Evolutionary conservation across 1,139 yeast genomes (phyloP), one percentile per base, ranked within the genome.

Genomic region (Yamadazyma mexicana): DNA sequence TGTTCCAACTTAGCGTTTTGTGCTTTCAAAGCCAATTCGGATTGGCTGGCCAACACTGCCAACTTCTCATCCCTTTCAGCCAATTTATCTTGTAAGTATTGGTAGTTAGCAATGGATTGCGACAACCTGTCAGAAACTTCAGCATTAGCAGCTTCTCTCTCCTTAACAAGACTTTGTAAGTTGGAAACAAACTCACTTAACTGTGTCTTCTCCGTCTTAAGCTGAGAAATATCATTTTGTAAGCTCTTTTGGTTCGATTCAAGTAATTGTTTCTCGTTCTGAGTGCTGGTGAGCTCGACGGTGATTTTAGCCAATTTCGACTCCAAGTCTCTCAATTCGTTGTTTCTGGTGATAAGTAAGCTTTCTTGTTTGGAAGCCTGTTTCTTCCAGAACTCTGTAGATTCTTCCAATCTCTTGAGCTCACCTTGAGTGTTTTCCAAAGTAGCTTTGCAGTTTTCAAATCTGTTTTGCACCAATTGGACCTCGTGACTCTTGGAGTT

Each of bases 1-100:
- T 74, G 69, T 44, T 85, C 92, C 41, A 86, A 69, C 55, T 83
- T 81, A 15, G 77, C 69, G 52, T 84, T 87, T 52, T 81, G 85
- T 34, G 86, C 80, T 44, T 74, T 76, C 34, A 77, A 59, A 17
- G 83, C 83, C 43, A 75, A 61, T 39, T 79, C 84, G 26, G 79
- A 73, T 43, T 80, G 80, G 38, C 63, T 69, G 10, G 76, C 52
- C 34, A 73, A 58, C 17, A 73, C 67, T 30, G 64, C 65, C 26
- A 78, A 64, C 42, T 75, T 75, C 42, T 70, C 75, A 34, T 74
- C 77, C 45, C 79, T 75, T 31, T 73, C 73, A 9, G 67, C 70
- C 30, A 84, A 64, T 43, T 72, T 77, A 5, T 67, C 64, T 49
- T 79, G 80, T 33, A 77, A 61, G 1, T 55, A 51, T 51, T 84